These are phyloP conservation scores for Cryptococcus sp. DNA, from an alignment of 1,284 basidiomycete genomes.

Conservation along the genomic window DNA sequence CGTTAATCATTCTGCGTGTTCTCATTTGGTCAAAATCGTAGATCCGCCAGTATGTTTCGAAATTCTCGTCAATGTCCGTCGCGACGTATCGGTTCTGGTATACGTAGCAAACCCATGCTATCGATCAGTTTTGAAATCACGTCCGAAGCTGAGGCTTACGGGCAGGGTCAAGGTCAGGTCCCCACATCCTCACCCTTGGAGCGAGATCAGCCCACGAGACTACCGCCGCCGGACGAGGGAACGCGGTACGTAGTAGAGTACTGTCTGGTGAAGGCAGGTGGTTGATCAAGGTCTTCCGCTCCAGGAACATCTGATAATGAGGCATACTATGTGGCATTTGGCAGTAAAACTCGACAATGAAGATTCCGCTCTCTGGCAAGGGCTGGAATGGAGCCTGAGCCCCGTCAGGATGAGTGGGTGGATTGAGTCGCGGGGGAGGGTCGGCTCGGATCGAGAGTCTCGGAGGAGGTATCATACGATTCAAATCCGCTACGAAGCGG, in stretches of 20 bases:
- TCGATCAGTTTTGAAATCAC: background rate
- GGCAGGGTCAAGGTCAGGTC: constrained; percentile 11
- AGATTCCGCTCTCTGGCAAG: constrained; percentile 38
- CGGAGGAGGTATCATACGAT: constrained; percentile 25
- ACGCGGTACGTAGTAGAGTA: constrained; percentile 24
- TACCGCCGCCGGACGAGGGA: constrained; percentile 27
- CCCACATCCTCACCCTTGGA: constrained; percentile 35
- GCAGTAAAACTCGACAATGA: constrained; percentile 36
- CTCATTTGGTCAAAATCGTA: constrained; percentile 45
- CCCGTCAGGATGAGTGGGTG: constrained; percentile 31
- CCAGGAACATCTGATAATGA: constrained; percentile 32
- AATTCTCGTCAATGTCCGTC: background rate
- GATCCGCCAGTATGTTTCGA: constrained; percentile 8
- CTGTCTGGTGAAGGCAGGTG: constrained; percentile 39
- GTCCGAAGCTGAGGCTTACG: constrained; percentile 11
- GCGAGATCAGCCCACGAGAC: constrained; percentile 34
- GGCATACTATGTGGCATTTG: constrained; percentile 13
- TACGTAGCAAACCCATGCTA: constrained; percentile 47
- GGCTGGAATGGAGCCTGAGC: constrained; percentile 33
- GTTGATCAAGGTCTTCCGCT: constrained; percentile 31
- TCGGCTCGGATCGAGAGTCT: constrained; percentile 38
- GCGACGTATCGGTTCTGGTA: constrained; percentile 43
- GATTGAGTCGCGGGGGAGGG: constrained; percentile 40
- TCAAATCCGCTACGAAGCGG: constrained; percentile 20
- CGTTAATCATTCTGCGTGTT: constrained; percentile 26